Evolutionary conservation across 2,329 filamentous ascomycete species (phyloP).

Genomic region (Apiospora pterosperma): DNA sequence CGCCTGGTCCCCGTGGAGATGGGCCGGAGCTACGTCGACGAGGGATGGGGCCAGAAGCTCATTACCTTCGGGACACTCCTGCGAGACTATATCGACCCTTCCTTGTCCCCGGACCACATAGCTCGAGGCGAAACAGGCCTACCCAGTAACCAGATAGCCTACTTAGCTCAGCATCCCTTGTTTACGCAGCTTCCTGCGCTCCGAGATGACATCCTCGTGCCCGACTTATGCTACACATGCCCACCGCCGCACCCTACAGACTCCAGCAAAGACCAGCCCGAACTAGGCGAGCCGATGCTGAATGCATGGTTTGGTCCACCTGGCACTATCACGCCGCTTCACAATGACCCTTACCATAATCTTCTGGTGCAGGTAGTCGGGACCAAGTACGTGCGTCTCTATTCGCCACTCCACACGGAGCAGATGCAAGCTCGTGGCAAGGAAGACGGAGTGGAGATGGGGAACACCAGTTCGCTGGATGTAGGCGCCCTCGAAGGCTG

Average conservation of each 20-base stretch:
- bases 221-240: constrained; percentile 78
- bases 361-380: constrained; percentile 87
- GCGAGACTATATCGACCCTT: constrained; percentile 49
- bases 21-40: constrained; percentile 83
- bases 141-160: constrained; percentile 51
- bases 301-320: constrained; percentile 93
- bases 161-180: constrained; percentile 89
- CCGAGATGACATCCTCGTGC: constrained; percentile 70
- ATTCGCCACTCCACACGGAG: constrained; percentile 61
- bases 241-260: constrained; percentile 55
- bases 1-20: constrained; percentile 84
- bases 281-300: constrained; percentile 60
- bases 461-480: constrained; percentile 81
- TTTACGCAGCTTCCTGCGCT: constrained; percentile 78
- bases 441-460: constrained; percentile 81
- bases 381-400: constrained; percentile 86
- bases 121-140: not conserved
- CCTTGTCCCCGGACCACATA: constrained; percentile 6
- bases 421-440: constrained; percentile 58
- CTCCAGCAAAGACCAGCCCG: constrained; percentile 31
- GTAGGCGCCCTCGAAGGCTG: constrained; percentile 65
- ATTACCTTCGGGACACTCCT: constrained; percentile 74
- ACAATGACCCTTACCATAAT: constrained; percentile 94
- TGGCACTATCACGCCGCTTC: constrained; percentile 85
- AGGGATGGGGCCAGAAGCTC: constrained; percentile 79